phyloP scores from a whole-genome alignment of 2,329 filamentous ascomycete genomes.

The Penicillium rolfsii region DNA sequence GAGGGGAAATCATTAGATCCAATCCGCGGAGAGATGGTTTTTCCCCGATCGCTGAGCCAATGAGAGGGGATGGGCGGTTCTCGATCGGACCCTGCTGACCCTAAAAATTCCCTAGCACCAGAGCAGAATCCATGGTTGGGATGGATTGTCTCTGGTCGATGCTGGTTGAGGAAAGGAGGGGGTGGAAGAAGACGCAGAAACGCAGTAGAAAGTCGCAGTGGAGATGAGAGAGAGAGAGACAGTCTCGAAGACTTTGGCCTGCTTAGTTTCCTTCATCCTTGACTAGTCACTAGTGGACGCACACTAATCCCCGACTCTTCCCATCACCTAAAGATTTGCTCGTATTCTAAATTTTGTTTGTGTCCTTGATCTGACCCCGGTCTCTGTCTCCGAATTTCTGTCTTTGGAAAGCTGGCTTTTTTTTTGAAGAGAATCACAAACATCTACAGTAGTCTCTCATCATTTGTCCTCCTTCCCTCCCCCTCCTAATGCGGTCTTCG shows the following conservation, averaged over 20 bases:
- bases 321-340: background rate
- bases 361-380: too few species aligned
- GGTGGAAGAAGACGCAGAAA: conserved; percentile 5
- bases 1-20: too few species aligned
- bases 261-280: background rate
- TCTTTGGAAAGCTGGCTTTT: background rate
- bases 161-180: background rate
- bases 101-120: conserved; percentile 6
- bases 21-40: background rate
- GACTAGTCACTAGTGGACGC: background rate
- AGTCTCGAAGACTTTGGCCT: too few species aligned
- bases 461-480: too few species aligned
- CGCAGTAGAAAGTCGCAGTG: background rate
- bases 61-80: background rate
- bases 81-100: conserved; percentile 18
- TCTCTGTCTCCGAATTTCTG: background rate
- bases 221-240: background rate
- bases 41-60: conserved; percentile 3
- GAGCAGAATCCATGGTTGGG: background rate
- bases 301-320: background rate
- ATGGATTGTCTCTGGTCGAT: background rate
- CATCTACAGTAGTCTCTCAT: too few species aligned
- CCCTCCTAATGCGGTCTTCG: background rate
- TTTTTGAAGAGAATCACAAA: too few species aligned
- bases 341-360: background rate